Evolutionary conservation across 1,139 yeast genomes (phyloP).

Genomic region (Yamadazyma atlantica): DNA sequence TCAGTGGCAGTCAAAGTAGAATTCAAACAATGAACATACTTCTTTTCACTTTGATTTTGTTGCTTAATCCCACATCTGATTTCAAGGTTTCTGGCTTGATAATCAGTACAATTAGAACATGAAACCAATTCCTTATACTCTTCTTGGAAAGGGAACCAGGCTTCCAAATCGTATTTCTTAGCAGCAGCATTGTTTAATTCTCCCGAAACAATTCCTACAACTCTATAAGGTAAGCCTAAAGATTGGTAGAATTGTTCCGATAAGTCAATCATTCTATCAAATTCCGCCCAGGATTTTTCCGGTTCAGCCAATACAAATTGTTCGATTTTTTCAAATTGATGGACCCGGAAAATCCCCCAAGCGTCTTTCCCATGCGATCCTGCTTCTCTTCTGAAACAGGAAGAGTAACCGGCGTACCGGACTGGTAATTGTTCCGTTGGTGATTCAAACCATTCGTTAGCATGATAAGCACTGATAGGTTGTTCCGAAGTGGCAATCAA

Average conservation of each 20-base stretch:
- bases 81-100: conserved; percentile 97
- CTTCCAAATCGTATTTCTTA: conserved; percentile 96
- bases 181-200: conserved; percentile 99
- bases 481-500: conserved; percentile 98
- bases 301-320: conserved; percentile 96
- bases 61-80: conserved; percentile 98
- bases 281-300: conserved; percentile 96
- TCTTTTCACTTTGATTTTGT: conserved; percentile 93
- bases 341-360: conserved; percentile 99
- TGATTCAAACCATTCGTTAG: conserved; percentile 97
- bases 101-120: conserved; percentile 98
- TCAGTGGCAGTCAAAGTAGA: conserved; percentile 97
- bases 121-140: conserved; percentile 98
- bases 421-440: conserved; percentile 96
- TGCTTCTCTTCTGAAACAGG: conserved; percentile 99
- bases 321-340: conserved; percentile 96
- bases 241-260: conserved; percentile 95
- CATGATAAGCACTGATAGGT: conserved; percentile 97
- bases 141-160: conserved; percentile 99
- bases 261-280: conserved; percentile 87
- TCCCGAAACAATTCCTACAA: conserved; percentile 97
- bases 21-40: conserved; percentile 97
- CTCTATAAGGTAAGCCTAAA: conserved; percentile 91
- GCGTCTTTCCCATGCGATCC: conserved; percentile 99
- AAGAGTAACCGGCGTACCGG: conserved; percentile 95